phyloP scores from a whole-genome alignment of 129 eudicot genomes.

The Apium graveolens region DNA sequence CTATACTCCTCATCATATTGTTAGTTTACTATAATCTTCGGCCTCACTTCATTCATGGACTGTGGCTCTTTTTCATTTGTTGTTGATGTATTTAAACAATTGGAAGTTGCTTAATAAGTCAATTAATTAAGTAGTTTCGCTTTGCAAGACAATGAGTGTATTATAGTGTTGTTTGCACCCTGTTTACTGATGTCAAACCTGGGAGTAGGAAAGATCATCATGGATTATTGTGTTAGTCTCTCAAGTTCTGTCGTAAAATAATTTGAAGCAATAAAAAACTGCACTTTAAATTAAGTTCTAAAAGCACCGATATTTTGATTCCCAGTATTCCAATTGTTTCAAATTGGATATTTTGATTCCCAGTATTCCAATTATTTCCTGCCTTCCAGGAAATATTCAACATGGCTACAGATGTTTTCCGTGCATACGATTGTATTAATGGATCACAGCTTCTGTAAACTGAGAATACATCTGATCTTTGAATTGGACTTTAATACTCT shows the following conservation, averaged over 20 bases:
- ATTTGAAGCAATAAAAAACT: neutral
- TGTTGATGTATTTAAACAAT: neutral
- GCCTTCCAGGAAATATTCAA: neutral
- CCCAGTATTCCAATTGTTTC: neutral
- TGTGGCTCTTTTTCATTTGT: neutral
- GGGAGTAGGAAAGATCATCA: neutral
- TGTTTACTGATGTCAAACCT: neutral
- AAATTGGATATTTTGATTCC: neutral
- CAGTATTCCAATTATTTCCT: neutral
- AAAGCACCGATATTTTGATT: neutral
- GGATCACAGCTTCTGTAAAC: neutral
- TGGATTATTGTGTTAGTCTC: neutral
- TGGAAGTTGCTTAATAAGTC: neutral
- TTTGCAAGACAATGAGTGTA: neutral
- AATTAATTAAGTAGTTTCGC: neutral
- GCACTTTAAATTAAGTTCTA: neutral
- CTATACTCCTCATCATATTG: neutral
- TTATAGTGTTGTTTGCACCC: neutral
- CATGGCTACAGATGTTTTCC: neutral
- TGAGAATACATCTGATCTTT: neutral
- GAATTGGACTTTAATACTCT: neutral
- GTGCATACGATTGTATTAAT: neutral
- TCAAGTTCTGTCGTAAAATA: neutral
- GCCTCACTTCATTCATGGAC: neutral
- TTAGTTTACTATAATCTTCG: neutral